These are phyloP conservation scores for Eutrema yunnanense DNA, from an alignment of 345 rosid genomes.

Conservation along the genomic window DNA sequence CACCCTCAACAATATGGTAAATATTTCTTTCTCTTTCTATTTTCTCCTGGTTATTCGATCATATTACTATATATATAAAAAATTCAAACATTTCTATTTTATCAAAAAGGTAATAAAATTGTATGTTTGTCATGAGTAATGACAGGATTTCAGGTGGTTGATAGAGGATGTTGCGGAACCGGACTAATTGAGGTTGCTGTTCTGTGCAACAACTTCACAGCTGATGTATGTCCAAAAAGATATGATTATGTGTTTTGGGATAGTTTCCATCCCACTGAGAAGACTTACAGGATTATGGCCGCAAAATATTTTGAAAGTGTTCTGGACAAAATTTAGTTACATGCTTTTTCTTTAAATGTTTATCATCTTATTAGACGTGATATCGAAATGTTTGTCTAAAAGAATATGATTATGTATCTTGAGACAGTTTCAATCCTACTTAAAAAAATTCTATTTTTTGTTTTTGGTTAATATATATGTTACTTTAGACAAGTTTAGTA, in stretches of 20 bases:
- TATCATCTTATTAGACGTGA: not conserved
- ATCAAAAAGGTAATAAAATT: not conserved
- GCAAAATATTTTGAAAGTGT: conserved; percentile 1
- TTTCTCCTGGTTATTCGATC: not conserved
- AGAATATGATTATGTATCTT: not conserved
- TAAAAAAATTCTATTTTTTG: not conserved
- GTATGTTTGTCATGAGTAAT: not conserved
- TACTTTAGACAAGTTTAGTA: not conserved
- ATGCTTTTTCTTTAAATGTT: not conserved
- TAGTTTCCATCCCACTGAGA: conserved; percentile 71
- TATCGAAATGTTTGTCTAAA: not conserved
- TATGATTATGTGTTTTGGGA: conserved; percentile 63
- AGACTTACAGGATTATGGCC: conserved; percentile 31
- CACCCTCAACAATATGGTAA: conserved; percentile 51
- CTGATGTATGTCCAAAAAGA: conserved; percentile 34
- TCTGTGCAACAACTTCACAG: conserved; percentile 31
- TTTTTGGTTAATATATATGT: not conserved
- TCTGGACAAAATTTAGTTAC: not conserved
- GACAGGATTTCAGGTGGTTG: not conserved
- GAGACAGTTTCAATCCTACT: not conserved
- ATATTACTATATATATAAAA: not conserved
- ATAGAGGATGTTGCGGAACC: conserved; percentile 1
- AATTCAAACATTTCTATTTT: not conserved
- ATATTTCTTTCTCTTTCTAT: not conserved
- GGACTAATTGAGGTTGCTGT: conserved; percentile 51